Percentiles rank a stretch among this genome's conserved stretches.
Conservation (phyloP, 1,284 basidiomycete species). For the Stygiomarasmius scandens region DNA sequence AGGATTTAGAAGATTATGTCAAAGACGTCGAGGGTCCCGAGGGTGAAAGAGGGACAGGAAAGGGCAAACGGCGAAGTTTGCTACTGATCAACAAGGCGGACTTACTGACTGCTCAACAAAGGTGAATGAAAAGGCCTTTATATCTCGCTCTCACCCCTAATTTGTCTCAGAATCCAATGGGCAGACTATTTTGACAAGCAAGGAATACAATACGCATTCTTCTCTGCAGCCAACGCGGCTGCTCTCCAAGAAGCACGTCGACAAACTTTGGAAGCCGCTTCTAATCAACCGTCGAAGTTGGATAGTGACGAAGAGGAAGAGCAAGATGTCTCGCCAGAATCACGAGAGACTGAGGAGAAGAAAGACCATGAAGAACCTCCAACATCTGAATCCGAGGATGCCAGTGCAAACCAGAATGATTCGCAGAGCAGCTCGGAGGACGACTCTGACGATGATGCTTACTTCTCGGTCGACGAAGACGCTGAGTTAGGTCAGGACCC, state of each 20-base stretch:
- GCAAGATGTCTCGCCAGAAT: slow-evolving; percentile 15
- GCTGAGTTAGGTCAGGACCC: slow-evolving; percentile 60
- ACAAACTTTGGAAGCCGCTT: slow-evolving; percentile 46
- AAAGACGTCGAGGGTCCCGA: slow-evolving; percentile 76
- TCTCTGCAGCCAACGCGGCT: slow-evolving; percentile 90
- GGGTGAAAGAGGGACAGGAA: slow-evolving; percentile 77
- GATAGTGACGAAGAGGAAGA: slow-evolving; percentile 21
- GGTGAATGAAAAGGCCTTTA: slow-evolving; percentile 48
- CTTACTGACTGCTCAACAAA: slow-evolving; percentile 85
- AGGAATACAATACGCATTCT: slow-evolving; percentile 89
- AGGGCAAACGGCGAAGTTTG: slow-evolving; percentile 74
- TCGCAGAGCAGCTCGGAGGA: slow-evolving; percentile 32
- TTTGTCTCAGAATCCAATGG: slow-evolving; percentile 65
- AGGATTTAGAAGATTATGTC: slow-evolving; percentile 90
- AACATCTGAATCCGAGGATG: slow-evolving; percentile 22
- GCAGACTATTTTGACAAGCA: slow-evolving; percentile 92
- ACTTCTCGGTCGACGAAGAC: slow-evolving; percentile 58
- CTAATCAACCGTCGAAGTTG: slow-evolving; percentile 27
- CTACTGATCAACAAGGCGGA: slow-evolving; percentile 98
- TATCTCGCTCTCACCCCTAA: slow-evolving; percentile 20
- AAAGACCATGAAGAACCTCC: slow-evolving; percentile 27
- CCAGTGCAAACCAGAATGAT: slow-evolving; percentile 26
- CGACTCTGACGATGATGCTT: slow-evolving; percentile 38
- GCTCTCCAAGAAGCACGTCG: slow-evolving; percentile 78
- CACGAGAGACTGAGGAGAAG: slow-evolving; percentile 33